phyloP scores from a whole-genome alignment of 106 monocot species.

The Acorus gramineus region DNA sequence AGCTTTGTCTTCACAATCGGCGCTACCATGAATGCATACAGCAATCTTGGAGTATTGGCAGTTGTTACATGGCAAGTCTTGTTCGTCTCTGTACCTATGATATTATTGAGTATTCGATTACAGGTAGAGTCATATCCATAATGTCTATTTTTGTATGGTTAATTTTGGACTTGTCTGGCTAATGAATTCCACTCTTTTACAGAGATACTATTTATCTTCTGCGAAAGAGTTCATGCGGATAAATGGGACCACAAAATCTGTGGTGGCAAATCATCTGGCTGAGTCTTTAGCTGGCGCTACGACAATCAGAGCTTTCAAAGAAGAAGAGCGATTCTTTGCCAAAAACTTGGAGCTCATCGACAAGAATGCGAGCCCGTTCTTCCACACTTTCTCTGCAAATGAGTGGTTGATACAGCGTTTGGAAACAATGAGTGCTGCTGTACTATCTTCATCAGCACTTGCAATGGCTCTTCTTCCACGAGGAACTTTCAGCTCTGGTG shows the following conservation, averaged over 20 bases:
- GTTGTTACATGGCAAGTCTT: slow-evolving; percentile 78
- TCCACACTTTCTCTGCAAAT: slow-evolving; percentile 64
- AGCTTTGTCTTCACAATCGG: slow-evolving; percentile 44
- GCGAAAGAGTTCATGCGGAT: slow-evolving; percentile 94
- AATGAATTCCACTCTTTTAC: slow-evolving; percentile 2
- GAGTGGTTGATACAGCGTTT: slow-evolving; percentile 83
- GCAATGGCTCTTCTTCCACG: slow-evolving; percentile 75
- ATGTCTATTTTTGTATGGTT: too few species aligned
- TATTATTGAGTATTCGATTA: slow-evolving; percentile 46
- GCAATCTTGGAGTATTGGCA: slow-evolving; percentile 75
- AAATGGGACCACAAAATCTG: slow-evolving; percentile 91
- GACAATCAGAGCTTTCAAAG: slow-evolving; percentile 77
- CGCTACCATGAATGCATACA: slow-evolving; percentile 59
- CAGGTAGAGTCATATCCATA: slow-evolving; percentile 36
- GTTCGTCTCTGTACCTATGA: slow-evolving; percentile 59
- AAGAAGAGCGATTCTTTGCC: slow-evolving; percentile 53
- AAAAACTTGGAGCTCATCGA: slow-evolving; percentile 56
- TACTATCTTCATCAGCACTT: slow-evolving; percentile 82
- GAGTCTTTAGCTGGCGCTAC: slow-evolving; percentile 72
- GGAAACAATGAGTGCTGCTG: slow-evolving; percentile 76
- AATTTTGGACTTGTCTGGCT: too few species aligned
- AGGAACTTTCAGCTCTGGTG: slow-evolving; percentile 81
- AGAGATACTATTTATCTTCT: slow-evolving; percentile 83
- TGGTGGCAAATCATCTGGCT: slow-evolving; percentile 77
- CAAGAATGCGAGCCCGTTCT: slow-evolving; percentile 68